Conservation (phyloP, 2,329 filamentous ascomycete genomes). For the Aaosphaeria pasadenensis region DNA sequence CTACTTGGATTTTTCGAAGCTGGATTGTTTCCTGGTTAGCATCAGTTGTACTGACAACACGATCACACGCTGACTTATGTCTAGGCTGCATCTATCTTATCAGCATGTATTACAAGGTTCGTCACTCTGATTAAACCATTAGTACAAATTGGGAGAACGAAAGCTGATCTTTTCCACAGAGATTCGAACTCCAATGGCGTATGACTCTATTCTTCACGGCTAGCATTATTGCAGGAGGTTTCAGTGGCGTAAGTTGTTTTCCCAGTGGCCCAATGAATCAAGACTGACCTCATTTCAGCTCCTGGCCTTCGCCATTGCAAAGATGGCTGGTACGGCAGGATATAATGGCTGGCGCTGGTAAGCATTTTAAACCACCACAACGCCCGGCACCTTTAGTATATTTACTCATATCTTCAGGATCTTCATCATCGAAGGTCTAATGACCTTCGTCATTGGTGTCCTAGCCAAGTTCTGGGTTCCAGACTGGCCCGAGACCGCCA, state of each 20-base stretch:
- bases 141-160: constrained; percentile 34
- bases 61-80: neutral
- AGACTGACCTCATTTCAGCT: constrained; percentile 15
- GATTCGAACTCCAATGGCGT: constrained; percentile 42
- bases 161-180: constrained; percentile 1
- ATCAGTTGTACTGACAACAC: neutral
- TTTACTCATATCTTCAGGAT: constrained; percentile 8
- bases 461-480: constrained; percentile 51
- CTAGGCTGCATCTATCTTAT: constrained; percentile 30
- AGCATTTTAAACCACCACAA: neutral
- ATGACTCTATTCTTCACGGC: constrained; percentile 42
- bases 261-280: neutral
- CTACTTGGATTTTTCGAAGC: constrained; percentile 38
- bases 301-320: constrained; percentile 51
- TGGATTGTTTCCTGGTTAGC: constrained; percentile 27
- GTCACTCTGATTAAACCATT: too few species aligned
- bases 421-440: constrained; percentile 27
- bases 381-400: neutral
- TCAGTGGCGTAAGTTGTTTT: constrained; percentile 32
- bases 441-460: constrained; percentile 37
- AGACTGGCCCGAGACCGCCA: constrained; percentile 45
- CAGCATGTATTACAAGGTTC: constrained; percentile 10
- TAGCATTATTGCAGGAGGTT: constrained; percentile 40
- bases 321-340: constrained; percentile 56
- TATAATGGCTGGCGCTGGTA: constrained; percentile 34